A percentile compares a stretch with the other conserved stretches of the same genome.
phyloP scores from a whole-genome alignment of 2,329 filamentous ascomycete genomes.

The Botrytis galanthina region DNA sequence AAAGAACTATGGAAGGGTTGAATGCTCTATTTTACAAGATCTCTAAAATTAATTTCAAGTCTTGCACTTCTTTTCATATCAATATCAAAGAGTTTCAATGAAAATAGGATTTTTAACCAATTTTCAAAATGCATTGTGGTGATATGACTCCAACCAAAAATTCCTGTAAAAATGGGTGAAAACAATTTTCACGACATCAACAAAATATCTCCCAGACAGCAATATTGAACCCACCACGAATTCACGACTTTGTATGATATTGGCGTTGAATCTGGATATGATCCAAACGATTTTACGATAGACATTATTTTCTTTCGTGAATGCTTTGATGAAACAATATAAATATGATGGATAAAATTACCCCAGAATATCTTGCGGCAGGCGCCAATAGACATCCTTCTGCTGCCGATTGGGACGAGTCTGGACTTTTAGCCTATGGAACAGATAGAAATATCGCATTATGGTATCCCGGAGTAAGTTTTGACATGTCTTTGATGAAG shows the following conservation, averaged over 20 bases:
- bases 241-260: not conserved
- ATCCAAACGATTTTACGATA: not conserved
- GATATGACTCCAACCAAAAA: constrained; percentile 15
- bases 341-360: constrained; percentile 25
- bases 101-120: not conserved
- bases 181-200: constrained; percentile 16
- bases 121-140: not conserved
- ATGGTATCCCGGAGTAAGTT: constrained; percentile 75
- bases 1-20: not conserved
- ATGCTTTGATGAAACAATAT: constrained; percentile 23
- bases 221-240: not conserved
- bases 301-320: not conserved
- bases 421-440: constrained; percentile 79
- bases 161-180: constrained; percentile 11
- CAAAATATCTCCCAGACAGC: not conserved
- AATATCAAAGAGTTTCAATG: not conserved
- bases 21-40: not conserved
- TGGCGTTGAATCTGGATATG: not conserved
- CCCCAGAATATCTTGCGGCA: constrained; percentile 47
- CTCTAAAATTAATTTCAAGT: not conserved
- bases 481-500: not conserved
- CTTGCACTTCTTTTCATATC: not conserved
- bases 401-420: constrained; percentile 82
- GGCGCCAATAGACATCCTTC: constrained; percentile 89
- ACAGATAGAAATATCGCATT: constrained; percentile 85